Percentiles rank a stretch among this genome's conserved stretches.
phyloP scores from a whole-genome alignment of 2,329 filamentous ascomycete genomes.

The Geosmithia morbida region DNA sequence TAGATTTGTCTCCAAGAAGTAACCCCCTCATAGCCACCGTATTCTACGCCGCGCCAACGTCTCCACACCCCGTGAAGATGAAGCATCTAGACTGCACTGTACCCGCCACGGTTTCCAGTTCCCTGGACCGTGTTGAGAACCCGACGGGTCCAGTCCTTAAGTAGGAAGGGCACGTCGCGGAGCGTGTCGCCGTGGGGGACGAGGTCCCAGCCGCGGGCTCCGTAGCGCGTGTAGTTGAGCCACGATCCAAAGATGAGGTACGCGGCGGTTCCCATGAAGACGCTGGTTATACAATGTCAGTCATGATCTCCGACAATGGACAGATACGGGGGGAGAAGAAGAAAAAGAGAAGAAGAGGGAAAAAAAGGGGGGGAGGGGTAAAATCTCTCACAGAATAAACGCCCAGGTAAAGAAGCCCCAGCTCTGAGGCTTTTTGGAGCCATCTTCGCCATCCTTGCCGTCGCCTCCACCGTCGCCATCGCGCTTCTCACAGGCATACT shows the following conservation, averaged over 20 bases:
- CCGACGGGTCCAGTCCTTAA: slow-evolving; percentile 75
- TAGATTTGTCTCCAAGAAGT: no score
- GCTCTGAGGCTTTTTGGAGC: slow-evolving; percentile 30
- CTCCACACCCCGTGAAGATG: no score
- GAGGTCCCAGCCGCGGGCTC: slow-evolving; percentile 87
- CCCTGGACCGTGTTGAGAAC: slow-evolving; percentile 77
- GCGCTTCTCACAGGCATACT: slow-evolving; percentile 62
- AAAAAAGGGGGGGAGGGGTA: no score
- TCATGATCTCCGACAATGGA: background rate
- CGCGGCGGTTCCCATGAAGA: slow-evolving; percentile 71
- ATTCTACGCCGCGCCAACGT: background rate
- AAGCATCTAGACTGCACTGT: slow-evolving; percentile 65
- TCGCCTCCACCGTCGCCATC: slow-evolving; percentile 29
- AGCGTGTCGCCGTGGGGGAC: slow-evolving; percentile 87
- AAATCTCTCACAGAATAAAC: slow-evolving; percentile 82
- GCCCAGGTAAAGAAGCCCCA: slow-evolving; percentile 99
- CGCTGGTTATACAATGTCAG: slow-evolving; percentile 30
- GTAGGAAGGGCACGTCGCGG: slow-evolving; percentile 78
- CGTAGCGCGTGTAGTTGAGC: slow-evolving; percentile 97
- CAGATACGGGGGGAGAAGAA: background rate
- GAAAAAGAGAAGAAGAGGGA: background rate
- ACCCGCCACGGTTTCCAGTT: slow-evolving; percentile 72
- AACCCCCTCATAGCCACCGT: no score
- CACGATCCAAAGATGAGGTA: slow-evolving; percentile 98
- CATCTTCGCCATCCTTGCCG: slow-evolving; percentile 5